These are phyloP conservation scores for Whalleya microplaca DNA, from an alignment of 2,329 filamentous ascomycete species.

Conservation along the genomic window DNA sequence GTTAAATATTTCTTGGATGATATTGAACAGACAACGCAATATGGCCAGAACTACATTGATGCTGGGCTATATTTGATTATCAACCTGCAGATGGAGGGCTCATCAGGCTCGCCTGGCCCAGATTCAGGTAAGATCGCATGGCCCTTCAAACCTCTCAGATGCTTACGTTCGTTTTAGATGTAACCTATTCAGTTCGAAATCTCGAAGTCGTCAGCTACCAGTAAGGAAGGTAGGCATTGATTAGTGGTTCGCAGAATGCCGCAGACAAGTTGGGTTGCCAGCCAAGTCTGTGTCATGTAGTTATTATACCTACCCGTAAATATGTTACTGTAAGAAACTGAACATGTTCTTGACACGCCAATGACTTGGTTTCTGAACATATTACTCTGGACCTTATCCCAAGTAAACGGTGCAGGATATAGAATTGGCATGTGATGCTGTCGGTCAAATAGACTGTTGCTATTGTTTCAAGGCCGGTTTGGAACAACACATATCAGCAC, in stretches of 20 bases:
- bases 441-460: background rate
- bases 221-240: background rate
- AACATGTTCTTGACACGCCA: background rate
- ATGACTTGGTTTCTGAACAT: background rate
- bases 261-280: background rate
- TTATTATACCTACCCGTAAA: background rate
- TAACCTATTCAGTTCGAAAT: conserved; percentile 8
- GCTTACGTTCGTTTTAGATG: background rate
- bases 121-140: conserved; percentile 3
- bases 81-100: conserved; percentile 20
- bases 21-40: conserved; percentile 44
- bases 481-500: background rate
- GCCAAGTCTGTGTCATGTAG: background rate
- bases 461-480: background rate
- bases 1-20: conserved; percentile 49
- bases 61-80: conserved; percentile 30
- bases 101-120: conserved; percentile 12
- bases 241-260: background rate
- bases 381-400: background rate
- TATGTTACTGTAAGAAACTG: background rate
- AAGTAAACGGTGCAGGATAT: background rate
- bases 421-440: too few relatives aligned
- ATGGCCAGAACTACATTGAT: conserved; percentile 44
- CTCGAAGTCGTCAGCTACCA: conserved; percentile 12
- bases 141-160: background rate